Evolutionary conservation across 106 monocot species (phyloP), one percentile per base, ranked within the genome.

Genomic region (Allium fistulosum): DNA sequence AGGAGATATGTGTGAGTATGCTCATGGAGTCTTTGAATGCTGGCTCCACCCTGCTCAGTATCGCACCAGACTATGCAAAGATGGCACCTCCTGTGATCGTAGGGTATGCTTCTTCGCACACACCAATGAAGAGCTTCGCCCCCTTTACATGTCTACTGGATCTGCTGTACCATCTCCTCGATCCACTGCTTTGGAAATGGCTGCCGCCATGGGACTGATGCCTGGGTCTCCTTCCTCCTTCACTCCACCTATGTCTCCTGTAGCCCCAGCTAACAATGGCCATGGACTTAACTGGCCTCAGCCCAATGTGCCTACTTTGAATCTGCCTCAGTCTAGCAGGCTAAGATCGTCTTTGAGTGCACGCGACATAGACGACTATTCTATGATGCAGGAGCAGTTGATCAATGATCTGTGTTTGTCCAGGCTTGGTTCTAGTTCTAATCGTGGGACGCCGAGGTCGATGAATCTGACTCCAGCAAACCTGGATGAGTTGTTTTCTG

Each of bases 11-110:
- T 87, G 87, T 11, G 87, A 87, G 79, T 87, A 87, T 52, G 87
- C 87, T 0, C 87, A 87, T 37, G 87, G 87, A 51, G 87, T 82
- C 67, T 94, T 94, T 46, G 93, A 94, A 74, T 85, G 93, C 62
- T 94, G 93, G 93, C 90, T 94, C 57, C 93, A 94, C 75, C 93
- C 93, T 26, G 87, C 87, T 9, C 87, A 87, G 68, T 87, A 87
- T 49, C 73, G 87, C 14, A 87, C 87, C 0, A 66, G 87, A n/a
- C 74, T 87, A 7, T 87, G 87, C 69, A 87, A 87, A 71, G 87
- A 87, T 57, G 87, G 87, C 8, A 75, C 69, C 1, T 26, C 47
- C 26, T 87, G 87, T 27, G 66, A 67, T 12, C 61, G 87, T 13
- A 63, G 87, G n/a, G 87, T 87, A 8, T 87, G 87, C 27, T 87